phyloP scores from a whole-genome alignment of 345 rosid genomes.

The Dipteronia sinensis region DNA sequence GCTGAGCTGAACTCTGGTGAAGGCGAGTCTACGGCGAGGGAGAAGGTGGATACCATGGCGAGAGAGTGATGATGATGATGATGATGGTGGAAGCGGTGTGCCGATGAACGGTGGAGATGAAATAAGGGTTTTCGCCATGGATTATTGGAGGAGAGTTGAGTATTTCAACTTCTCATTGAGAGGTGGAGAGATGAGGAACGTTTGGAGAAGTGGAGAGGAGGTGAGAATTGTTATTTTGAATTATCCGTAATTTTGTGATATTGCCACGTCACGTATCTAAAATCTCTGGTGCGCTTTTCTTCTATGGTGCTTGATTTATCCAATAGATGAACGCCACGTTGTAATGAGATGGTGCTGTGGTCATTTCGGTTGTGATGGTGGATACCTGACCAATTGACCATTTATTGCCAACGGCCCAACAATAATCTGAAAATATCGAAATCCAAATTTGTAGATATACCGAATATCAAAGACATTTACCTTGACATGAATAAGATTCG shows the following conservation, averaged over 20 bases:
- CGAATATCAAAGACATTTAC: too few species aligned
- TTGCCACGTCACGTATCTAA: background rate
- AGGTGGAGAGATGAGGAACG: constrained; percentile 21
- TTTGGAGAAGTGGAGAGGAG: constrained; percentile 1
- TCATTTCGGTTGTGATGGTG: background rate
- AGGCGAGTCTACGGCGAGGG: constrained; percentile 52
- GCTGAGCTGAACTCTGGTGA: constrained; percentile 65
- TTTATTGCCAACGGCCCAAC: too few species aligned
- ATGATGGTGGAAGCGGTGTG: constrained; percentile 44
- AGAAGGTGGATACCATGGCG: constrained; percentile 51
- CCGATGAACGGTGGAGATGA: constrained; percentile 80
- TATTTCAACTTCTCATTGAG: constrained; percentile 26
- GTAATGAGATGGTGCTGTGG: background rate
- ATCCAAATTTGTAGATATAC: too few species aligned
- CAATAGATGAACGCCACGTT: constrained; percentile 6
- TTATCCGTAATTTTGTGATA: constrained; percentile 9
- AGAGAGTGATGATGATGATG: constrained; percentile 8
- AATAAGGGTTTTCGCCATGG: constrained; percentile 85
- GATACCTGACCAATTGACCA: too few species aligned
- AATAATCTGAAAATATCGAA: too few species aligned
- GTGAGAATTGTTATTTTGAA: constrained; percentile 8
- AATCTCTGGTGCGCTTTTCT: background rate
- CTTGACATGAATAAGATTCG: too few species aligned
- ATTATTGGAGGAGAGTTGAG: background rate
- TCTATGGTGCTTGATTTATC: background rate